phyloP scores from a whole-genome alignment of 768 basidiomycete species.

The Porpolomopsis calyptriformis region DNA sequence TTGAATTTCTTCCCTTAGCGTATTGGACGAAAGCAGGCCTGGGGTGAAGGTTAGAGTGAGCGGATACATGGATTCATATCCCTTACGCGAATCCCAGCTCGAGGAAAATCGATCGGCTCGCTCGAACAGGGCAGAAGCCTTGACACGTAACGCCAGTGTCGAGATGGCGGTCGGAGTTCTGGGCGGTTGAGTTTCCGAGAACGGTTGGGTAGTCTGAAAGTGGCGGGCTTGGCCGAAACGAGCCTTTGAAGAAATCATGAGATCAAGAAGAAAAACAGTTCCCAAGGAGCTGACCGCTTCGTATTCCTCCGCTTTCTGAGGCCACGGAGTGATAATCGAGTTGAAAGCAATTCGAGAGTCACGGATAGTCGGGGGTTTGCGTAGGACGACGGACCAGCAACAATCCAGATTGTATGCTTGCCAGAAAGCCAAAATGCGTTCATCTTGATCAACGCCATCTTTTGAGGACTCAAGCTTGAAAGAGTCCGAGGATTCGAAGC shows the following conservation, averaged over 20 bases:
- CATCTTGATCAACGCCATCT: slow-evolving; percentile 52
- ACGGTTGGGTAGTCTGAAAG: slow-evolving; percentile 50
- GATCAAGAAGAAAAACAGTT: too few species aligned
- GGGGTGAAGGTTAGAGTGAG: slow-evolving; percentile 10
- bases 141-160: slow-evolving; percentile 53
- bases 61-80: neutral
- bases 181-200: slow-evolving; percentile 49
- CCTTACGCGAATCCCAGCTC: slow-evolving; percentile 52
- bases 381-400: slow-evolving; percentile 69
- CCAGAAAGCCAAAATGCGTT: slow-evolving; percentile 72
- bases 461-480: slow-evolving; percentile 49
- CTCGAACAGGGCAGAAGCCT: slow-evolving; percentile 68
- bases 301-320: slow-evolving; percentile 62
- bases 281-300: slow-evolving; percentile 56
- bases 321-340: slow-evolving; percentile 67
- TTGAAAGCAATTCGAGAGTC: slow-evolving; percentile 49
- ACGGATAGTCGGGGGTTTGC: slow-evolving; percentile 54
- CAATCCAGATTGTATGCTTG: slow-evolving; percentile 73
- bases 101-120: slow-evolving; percentile 52
- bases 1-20: slow-evolving; percentile 48
- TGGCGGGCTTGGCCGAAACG: slow-evolving; percentile 40
- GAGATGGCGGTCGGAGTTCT: slow-evolving; percentile 43
- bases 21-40: slow-evolving; percentile 36
- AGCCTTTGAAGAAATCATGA: neutral
- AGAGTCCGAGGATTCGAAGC: slow-evolving; percentile 25